phyloP scores from a whole-genome alignment of 1,284 basidiomycete species.

The Boletus mariae region DNA sequence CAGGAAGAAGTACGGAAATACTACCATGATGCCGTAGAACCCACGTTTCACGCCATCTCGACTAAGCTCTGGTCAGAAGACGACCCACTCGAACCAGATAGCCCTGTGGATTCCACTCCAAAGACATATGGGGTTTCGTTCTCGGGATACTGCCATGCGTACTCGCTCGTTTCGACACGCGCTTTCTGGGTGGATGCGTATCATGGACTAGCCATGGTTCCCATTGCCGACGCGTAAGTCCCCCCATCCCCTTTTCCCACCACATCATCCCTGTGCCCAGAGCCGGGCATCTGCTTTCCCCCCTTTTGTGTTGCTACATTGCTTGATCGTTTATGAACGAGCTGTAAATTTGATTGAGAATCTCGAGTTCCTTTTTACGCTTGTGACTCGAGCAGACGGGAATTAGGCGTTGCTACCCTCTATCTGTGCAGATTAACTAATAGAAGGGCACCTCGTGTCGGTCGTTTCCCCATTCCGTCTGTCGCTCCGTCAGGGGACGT shows the following conservation, averaged over 20 bases:
- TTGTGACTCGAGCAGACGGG: slow-evolving; percentile 6
- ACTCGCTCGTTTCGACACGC: slow-evolving; percentile 79
- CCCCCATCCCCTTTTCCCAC: background rate
- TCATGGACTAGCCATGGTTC: slow-evolving; percentile 84
- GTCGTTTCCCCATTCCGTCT: background rate
- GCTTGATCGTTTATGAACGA: slow-evolving; percentile 16
- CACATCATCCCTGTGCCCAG: slow-evolving; percentile 9
- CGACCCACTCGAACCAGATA: background rate
- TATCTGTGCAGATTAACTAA: slow-evolving; percentile 9
- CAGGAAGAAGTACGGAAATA: slow-evolving; percentile 49
- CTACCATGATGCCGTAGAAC: slow-evolving; percentile 41
- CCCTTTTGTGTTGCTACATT: slow-evolving; percentile 10
- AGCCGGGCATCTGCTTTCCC: slow-evolving; percentile 7
- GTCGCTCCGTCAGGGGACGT: background rate
- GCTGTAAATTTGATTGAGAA: slow-evolving; percentile 18
- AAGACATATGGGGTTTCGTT: slow-evolving; percentile 33
- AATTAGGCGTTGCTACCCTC: slow-evolving; percentile 23
- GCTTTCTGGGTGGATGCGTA: slow-evolving; percentile 87
- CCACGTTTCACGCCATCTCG: slow-evolving; percentile 35
- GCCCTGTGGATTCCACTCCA: background rate
- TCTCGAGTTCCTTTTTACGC: slow-evolving; percentile 15
- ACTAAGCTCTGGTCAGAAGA: slow-evolving; percentile 9
- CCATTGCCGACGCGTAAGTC: slow-evolving; percentile 81
- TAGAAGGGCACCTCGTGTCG: slow-evolving; percentile 1
- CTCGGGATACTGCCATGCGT: slow-evolving; percentile 64